Evolutionary conservation across 2,329 filamentous ascomycete species (phyloP), one percentile per base, ranked within the genome.

Genomic region (Seiridium unicorne): DNA sequence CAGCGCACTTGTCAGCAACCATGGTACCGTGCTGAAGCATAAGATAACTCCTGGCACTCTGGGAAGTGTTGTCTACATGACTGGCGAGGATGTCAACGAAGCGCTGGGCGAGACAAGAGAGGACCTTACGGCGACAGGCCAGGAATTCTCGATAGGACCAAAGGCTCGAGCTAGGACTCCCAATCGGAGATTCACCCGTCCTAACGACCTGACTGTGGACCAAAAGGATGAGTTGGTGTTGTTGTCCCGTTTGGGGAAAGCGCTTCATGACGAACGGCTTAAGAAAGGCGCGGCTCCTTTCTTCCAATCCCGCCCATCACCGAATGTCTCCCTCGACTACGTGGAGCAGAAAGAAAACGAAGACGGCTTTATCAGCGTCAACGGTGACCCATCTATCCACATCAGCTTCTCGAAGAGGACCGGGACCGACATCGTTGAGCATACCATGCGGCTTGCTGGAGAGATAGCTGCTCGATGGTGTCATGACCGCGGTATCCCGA

Each of bases 381-480:
- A 70, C 1, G 77, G 81, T 3, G 82, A 86, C 60, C 84, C 84
- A 0, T 78, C 79, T 59, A 86, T 87, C 64, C 72, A 72, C 18
- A 71, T 82, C 44, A 65, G 66, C 6, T 77, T 77, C 61, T 66
- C 68, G 5, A 49, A 60, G 42, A 55, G 44, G 18, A 64, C 65
- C 7, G 72, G 69, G 32, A 74, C 70, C 26, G 69, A 74, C 31
- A 67, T 83, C 13, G 80, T 85, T 44, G 73, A 75, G 60, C 76
- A 78, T 59, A 65, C 79, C 32, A 90, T 90, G 88, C 77, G 84
- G 44, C 76, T 89, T 3, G 87, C 85, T 10, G 85, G 85, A 58
- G 80, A 88, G 66, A 75, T 88, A 34, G 85, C 84, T 44, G 87
- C 86, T 26, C 76, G 76, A 36, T 90, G 85, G 84, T 88, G 85